Evolutionary conservation across 371 early-diverging fungal species (phyloP).

Genomic region (Thermomucor indicae-seudaticae): DNA sequence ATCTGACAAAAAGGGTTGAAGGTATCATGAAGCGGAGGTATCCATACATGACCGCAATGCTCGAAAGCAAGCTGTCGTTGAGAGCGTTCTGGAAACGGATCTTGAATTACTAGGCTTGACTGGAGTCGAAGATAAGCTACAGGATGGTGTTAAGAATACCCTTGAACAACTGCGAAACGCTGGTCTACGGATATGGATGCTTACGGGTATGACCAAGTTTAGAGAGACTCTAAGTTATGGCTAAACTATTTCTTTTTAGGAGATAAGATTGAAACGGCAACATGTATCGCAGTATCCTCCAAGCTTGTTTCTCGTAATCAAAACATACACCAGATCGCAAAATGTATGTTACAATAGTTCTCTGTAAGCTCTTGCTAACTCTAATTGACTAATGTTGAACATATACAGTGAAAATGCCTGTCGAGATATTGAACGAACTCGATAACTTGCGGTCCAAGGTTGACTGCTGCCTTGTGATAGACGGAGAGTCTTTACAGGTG

Average conservation of each 20-base stretch:
- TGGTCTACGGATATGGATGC: constrained; percentile 98
- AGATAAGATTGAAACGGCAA: constrained; percentile 99
- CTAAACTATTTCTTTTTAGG: constrained; percentile 43
- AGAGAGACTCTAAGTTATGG: neutral
- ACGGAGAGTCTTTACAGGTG: constrained; percentile 90
- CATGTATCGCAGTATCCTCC: constrained; percentile 93
- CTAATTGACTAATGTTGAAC: neutral
- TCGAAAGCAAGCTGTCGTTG: constrained; percentile 69
- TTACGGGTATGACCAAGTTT: constrained; percentile 60
- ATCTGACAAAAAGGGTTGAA: constrained; percentile 3
- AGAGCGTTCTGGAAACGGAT: constrained; percentile 74
- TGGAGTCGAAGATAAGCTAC: constrained; percentile 99
- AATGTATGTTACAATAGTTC: constrained; percentile 39
- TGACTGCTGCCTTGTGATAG: constrained; percentile 92
- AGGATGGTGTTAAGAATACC: constrained; percentile 92
- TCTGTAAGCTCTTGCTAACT: neutral
- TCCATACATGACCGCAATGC: constrained; percentile 69
- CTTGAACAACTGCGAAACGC: constrained; percentile 95
- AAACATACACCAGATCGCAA: constrained; percentile 71
- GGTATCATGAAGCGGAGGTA: constrained; percentile 74
- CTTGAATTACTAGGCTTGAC: constrained; percentile 96
- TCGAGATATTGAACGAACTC: constrained; percentile 64
- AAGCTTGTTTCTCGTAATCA: constrained; percentile 90
- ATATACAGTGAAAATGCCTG: constrained; percentile 46
- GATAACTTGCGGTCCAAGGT: constrained; percentile 55